phyloP scores from a whole-genome alignment of 805 yeast species.

The Kuraishia hungarica region DNA sequence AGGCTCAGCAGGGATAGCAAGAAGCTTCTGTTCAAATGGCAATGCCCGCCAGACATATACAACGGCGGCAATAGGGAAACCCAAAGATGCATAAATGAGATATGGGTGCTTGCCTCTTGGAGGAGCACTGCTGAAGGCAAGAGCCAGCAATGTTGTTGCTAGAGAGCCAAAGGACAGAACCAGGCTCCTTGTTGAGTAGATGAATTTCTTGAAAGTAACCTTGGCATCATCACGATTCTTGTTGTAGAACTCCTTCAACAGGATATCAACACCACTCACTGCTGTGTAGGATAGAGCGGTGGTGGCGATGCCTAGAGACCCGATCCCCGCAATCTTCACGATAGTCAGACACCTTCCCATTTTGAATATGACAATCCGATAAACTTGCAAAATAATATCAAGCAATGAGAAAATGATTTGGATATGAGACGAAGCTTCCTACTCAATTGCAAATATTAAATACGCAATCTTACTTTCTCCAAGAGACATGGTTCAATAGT shows the following conservation, averaged over 20 bases:
- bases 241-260: not conserved
- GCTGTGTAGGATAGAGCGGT: conserved; percentile 34
- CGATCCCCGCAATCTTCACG: conserved; percentile 55
- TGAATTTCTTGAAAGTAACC: not conserved
- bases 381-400: not conserved
- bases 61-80: conserved; percentile 34
- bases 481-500: no score
- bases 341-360: conserved; percentile 50
- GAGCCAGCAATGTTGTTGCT: conserved; percentile 40
- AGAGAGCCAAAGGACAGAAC: conserved; percentile 33
- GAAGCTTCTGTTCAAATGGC: conserved; percentile 17
- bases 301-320: conserved; percentile 60
- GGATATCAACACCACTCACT: conserved; percentile 4
- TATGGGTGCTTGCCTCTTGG: conserved; percentile 60
- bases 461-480: no score
- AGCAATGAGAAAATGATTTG: not conserved
- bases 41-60: conserved; percentile 17
- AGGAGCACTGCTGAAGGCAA: conserved; percentile 53
- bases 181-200: not conserved
- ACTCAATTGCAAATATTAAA: not conserved
- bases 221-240: not conserved
- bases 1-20: conserved; percentile 5
- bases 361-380: not conserved
- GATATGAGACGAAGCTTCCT: no score
- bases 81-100: conserved; percentile 53